Evolutionary conservation across 2,329 filamentous ascomycete species (phyloP).

Genomic region (Colletotrichum lupini): DNA sequence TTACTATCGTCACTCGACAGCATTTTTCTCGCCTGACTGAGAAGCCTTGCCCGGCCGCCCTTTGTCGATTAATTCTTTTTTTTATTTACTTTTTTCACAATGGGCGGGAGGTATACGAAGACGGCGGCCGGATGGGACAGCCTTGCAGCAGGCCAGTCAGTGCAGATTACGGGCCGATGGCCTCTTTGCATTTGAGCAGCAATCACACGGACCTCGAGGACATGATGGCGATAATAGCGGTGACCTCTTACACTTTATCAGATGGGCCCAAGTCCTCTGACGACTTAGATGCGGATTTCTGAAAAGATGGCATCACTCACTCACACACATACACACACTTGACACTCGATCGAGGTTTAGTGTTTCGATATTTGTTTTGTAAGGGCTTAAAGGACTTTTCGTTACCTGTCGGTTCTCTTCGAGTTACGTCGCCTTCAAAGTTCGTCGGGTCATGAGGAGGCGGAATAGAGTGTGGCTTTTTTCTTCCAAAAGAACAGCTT

Average conservation of each 20-base stretch:
- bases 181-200: constrained; percentile 29
- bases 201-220: constrained; percentile 31
- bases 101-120: constrained; percentile 20
- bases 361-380: constrained; percentile 33
- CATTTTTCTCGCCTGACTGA: constrained; percentile 30
- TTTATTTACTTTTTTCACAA: constrained; percentile 30
- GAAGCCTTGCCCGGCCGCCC: constrained; percentile 34
- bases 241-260: constrained; percentile 27
- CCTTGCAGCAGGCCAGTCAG: constrained; percentile 19
- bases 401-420: constrained; percentile 27
- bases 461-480: constrained; percentile 30
- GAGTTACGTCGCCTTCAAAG: constrained; percentile 28
- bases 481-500: constrained; percentile 18
- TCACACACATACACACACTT: background rate
- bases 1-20: constrained; percentile 47
- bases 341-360: constrained; percentile 14
- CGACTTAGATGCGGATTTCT: constrained; percentile 14
- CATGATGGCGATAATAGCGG: constrained; percentile 23
- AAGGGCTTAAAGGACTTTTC: constrained; percentile 15
- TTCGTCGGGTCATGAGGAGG: constrained; percentile 20
- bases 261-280: constrained; percentile 21
- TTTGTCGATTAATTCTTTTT: constrained; percentile 47
- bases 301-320: constrained; percentile 3
- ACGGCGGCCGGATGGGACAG: constrained; percentile 4
- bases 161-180: constrained; percentile 21